Conservation (phyloP, 148 eudicot species). For the Fagopyrum tataricum region DNA sequence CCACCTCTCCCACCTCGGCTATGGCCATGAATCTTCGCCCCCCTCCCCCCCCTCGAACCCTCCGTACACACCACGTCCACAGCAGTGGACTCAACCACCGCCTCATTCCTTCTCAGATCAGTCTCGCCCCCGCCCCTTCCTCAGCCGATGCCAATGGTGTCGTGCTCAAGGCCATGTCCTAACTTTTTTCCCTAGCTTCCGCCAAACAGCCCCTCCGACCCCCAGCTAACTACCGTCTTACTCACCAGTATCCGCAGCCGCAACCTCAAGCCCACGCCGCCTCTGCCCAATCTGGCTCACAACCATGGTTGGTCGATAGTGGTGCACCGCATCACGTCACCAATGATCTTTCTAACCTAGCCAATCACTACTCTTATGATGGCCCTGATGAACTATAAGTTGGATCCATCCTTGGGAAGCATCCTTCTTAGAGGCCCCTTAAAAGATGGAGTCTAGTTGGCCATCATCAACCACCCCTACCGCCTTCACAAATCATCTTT, state of each 20-base stretch:
- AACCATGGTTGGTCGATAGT: neutral
- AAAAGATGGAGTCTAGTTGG: too few species aligned
- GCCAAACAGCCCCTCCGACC: neutral
- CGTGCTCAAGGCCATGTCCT: neutral
- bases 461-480: too few species aligned
- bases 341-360: too few species aligned
- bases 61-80: too few species aligned
- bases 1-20: neutral
- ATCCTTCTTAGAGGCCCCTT: too few species aligned
- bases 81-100: neutral
- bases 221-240: neutral
- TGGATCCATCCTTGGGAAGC: too few species aligned
- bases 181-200: neutral
- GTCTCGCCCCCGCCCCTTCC: neutral
- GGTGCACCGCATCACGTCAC: neutral
- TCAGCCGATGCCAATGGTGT: neutral
- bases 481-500: neutral
- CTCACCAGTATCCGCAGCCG: neutral
- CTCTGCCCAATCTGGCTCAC: neutral
- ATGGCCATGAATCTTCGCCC: neutral
- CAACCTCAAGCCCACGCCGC: neutral
- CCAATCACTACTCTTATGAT: too few species aligned
- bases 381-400: too few species aligned
- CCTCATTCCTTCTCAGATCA: neutral
- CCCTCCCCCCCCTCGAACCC: neutral